Evolutionary conservation across 352 stramenopile species (phyloP), one percentile per base, ranked within the genome.

Genomic region (Globisporangium emineosum): DNA sequence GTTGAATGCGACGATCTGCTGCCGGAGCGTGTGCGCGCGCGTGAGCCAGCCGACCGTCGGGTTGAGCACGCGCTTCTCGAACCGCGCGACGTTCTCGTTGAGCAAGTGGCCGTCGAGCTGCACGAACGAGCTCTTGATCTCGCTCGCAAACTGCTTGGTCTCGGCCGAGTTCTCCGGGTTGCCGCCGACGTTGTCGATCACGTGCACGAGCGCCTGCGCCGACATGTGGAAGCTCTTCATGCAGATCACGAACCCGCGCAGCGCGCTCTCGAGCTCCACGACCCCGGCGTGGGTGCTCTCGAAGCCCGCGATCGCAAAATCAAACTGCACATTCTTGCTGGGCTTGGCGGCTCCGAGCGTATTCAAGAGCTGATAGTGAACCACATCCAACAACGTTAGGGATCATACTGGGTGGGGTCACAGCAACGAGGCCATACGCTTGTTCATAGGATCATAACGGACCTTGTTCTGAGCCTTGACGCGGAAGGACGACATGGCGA

Each of bases 291-390:
- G 53, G 2, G 82, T 76, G n/a, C 73, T 75, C 49, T 91, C 81
- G 42, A 94, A 94, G 57, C 79, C 73, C 37, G 69, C 71, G 32
- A 83, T 76, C 1, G 81, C 79, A 23, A 78, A 62, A 29, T 94
- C 83, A 50, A 88, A 94, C 32, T 88, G 83, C 21, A 90, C 72
- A 30, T 94, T 94, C 56, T 82, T 91, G 65, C 85, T 94, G 25
- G 83, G 78, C 35, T 91, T 94, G 19, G 79, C 65, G 9, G 83
- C 81, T 0, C 85, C 85, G 5, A 94, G 69, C 57, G 75, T 84
- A 49, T 66, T 81, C 37, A 94, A 64, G 23, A 94, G 59, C 78
- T 83, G 52, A 47, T 23, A 53, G 19, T 17, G n/a, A 59, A 35
- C 25, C 21, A 47, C 9, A 13, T 15, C 21, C 23, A 21, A 56